Percentiles rank a stretch among this genome's conserved stretches.
Conservation (phyloP, 768 basidiomycete genomes). For the Fibroporia radiculosa region DNA sequence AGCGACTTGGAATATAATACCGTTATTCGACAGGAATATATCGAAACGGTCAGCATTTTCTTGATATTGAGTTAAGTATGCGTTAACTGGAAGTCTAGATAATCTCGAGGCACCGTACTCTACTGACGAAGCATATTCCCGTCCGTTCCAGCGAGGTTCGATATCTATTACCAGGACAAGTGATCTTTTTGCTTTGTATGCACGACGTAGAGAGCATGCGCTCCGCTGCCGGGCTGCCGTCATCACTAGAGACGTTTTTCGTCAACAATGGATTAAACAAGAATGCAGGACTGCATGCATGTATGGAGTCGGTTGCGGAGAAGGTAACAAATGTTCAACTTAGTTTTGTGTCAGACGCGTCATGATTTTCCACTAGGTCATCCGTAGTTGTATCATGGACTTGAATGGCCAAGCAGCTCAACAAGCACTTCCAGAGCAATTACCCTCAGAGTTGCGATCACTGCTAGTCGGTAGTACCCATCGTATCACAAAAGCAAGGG, state of each 20-base stretch:
- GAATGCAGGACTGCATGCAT: constrained; percentile 54
- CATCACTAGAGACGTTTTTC: constrained; percentile 82
- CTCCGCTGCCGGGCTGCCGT: constrained; percentile 69
- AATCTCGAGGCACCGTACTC: constrained; percentile 55
- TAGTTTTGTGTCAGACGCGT: background rate
- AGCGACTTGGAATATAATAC: constrained; percentile 92
- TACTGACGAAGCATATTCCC: constrained; percentile 59
- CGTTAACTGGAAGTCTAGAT: constrained; percentile 44
- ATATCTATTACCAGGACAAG: constrained; percentile 70
- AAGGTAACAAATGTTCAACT: no score
- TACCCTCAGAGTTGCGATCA: constrained; percentile 68
- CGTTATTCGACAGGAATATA: constrained; percentile 80
- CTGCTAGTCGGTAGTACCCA: constrained; percentile 78
- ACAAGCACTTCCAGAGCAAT: constrained; percentile 62
- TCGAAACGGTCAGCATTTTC: constrained; percentile 47
- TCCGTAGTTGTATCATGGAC: constrained; percentile 63
- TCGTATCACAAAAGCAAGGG: constrained; percentile 72
- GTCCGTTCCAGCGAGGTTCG: constrained; percentile 62
- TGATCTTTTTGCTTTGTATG: constrained; percentile 78
- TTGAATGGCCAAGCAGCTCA: constrained; percentile 69
- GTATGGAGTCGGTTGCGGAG: constrained; percentile 83
- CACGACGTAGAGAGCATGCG: constrained; percentile 87
- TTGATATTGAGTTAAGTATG: background rate
- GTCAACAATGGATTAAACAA: constrained; percentile 79
- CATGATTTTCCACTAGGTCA: constrained; percentile 46